Evolutionary conservation across 345 rosid species (phyloP), one percentile per base, ranked within the genome.

Genomic region (Eucalyptus cloeziana): DNA sequence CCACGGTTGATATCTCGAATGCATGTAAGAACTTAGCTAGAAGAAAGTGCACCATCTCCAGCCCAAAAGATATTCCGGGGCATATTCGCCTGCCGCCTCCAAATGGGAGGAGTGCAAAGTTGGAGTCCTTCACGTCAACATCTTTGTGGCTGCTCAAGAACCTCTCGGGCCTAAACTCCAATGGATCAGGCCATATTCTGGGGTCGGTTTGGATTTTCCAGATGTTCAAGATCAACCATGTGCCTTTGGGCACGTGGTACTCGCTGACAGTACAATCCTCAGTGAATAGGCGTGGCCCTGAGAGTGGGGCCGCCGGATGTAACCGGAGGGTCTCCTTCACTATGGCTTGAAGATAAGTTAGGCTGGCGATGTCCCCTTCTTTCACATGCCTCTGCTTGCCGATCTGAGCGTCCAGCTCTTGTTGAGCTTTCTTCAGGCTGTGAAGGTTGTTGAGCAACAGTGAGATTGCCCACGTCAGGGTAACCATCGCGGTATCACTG

Each of bases 41-140:
- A 12, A 86, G 64, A 62, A 92, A 24, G 47, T 91, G 92, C 27
- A 91, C 69, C 88, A 89, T 88, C 43, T 85, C 90, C 11, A 93
- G 60, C 2, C 54, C 94, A 10, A 89, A 56, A 49, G 62, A 10
- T 17, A 90, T 85, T 10, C 94, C 94, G 2, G 95, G 94, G 51
- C 95, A 94, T 4, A 64, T 47, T 58, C 94, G 89, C 69, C 96
- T 91, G 5, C 96, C 94, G 10, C 89, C 58, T 50, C 96, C 94
- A 87, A 94, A 94, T 27, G 96, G 94, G 16, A 93, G 83, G 15
- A 91, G 85, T 33, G 89, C 93, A 45, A 91, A 92, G 89, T 91
- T 60, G 67, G 89, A 89, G 13, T 94, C 95, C 62, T 45, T 90
- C 5, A 91, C 91, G 71, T 92, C 93, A 45, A 92, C 71, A 22